Percentiles rank a stretch among this genome's conserved stretches.
Evolutionary conservation across 2,329 filamentous ascomycete genomes (phyloP).

Genomic region (Stachybotrys chartarum): DNA sequence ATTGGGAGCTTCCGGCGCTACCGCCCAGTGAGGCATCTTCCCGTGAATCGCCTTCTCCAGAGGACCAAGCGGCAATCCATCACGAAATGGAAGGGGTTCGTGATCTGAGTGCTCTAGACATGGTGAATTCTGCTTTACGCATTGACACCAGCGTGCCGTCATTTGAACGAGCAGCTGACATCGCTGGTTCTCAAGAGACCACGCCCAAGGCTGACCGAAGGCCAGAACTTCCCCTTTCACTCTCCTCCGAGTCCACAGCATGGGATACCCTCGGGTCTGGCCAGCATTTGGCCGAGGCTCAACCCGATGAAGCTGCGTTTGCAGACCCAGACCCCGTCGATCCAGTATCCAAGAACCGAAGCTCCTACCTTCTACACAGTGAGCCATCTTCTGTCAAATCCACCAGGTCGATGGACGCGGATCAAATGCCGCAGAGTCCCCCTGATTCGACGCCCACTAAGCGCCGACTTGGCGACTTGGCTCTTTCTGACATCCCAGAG

Average conservation of each 20-base stretch:
- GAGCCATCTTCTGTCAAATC: conserved; percentile 26
- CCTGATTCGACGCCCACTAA: conserved; percentile 17
- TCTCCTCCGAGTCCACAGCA: neutral
- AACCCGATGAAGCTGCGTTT: conserved; percentile 7
- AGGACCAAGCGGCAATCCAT: conserved; percentile 16
- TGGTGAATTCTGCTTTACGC: conserved; percentile 21
- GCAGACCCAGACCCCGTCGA: conserved; percentile 32
- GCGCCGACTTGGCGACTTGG: conserved; percentile 6
- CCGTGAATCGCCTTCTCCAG: conserved; percentile 24
- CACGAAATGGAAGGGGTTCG: conserved; percentile 19
- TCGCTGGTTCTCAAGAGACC: conserved; percentile 55
- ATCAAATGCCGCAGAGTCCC: conserved; percentile 11
- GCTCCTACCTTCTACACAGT: conserved; percentile 32
- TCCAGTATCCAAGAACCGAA: conserved; percentile 33
- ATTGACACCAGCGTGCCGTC: conserved; percentile 31
- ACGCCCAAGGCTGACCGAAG: conserved; percentile 57
- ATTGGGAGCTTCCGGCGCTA: conserved; percentile 39
- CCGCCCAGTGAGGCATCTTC: conserved; percentile 35
- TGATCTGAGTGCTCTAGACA: conserved; percentile 9
- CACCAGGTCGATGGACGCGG: conserved; percentile 15
- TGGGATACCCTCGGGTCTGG: conserved; percentile 2
- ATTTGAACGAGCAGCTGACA: conserved; percentile 30
- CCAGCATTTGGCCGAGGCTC: neutral
- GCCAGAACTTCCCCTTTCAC: conserved; percentile 17
- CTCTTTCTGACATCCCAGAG: conserved; percentile 16